A percentile compares a stretch with the other conserved stretches of the same genome.
Evolutionary conservation across 2,329 filamentous ascomycete genomes (phyloP).

Genomic region (Alternaria ventricosa): DNA sequence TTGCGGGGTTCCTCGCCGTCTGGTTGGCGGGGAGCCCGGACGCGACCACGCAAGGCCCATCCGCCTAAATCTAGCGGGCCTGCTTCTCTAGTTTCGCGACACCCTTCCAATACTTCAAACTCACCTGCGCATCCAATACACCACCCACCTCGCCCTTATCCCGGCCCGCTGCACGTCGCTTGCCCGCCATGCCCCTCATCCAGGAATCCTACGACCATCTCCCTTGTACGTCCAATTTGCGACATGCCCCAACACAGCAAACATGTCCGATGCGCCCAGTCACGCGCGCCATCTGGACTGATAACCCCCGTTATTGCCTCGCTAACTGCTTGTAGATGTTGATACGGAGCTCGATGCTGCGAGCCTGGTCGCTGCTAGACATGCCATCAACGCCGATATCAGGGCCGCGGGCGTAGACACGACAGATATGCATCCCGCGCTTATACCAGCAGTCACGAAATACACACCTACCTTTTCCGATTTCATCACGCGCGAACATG

Average conservation of each 20-base stretch:
- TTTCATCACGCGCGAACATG: slow-evolving; percentile 71
- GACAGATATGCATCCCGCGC: slow-evolving; percentile 63
- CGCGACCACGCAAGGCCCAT: not conserved
- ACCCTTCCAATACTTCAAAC: not conserved
- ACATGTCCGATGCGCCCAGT: slow-evolving; percentile 62
- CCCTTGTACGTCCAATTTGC: slow-evolving; percentile 66
- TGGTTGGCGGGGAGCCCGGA: slow-evolving; percentile 17
- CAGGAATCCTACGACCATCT: slow-evolving; percentile 78
- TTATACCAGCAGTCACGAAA: slow-evolving; percentile 57
- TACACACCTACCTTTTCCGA: slow-evolving; percentile 66
- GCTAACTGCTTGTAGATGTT: slow-evolving; percentile 68
- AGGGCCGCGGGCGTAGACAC: slow-evolving; percentile 50
- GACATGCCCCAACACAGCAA: slow-evolving; percentile 48
- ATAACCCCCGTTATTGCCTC: not conserved
- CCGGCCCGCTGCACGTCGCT: slow-evolving; percentile 9
- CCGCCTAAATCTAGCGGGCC: slow-evolving; percentile 19
- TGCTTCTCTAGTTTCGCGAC: slow-evolving; percentile 11
- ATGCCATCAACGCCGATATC: slow-evolving; percentile 71
- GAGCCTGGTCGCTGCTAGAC: slow-evolving; percentile 70
- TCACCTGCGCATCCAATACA: slow-evolving; percentile 11
- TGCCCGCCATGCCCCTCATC: slow-evolving; percentile 67
- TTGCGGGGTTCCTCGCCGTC: slow-evolving; percentile 10
- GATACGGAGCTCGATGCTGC: slow-evolving; percentile 72
- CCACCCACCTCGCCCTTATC: slow-evolving; percentile 5
- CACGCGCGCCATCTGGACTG: not conserved